Percentiles rank a stretch among this genome's conserved stretches.
Evolutionary conservation across 495 filamentous ascomycete species (phyloP).

Genomic region (Trichocladium antarcticum): DNA sequence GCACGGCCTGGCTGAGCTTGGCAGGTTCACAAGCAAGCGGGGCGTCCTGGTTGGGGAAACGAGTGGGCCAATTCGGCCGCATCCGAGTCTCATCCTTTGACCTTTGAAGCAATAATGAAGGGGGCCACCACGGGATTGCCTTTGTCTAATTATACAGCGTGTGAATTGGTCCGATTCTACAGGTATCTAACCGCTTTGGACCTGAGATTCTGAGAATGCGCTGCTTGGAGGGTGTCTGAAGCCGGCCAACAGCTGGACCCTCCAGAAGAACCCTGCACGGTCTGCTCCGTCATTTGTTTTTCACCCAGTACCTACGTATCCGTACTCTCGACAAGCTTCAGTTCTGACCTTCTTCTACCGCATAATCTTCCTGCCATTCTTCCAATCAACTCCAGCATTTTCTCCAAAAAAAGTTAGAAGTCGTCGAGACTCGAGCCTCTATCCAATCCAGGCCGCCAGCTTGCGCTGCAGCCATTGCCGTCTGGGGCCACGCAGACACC

Average conservation of each 20-base stretch:
- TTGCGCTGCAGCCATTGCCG: neutral
- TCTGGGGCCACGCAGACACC: slow-evolving; percentile 6
- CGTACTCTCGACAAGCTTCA: neutral
- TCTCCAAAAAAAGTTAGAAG: neutral
- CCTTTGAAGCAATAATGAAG: no score
- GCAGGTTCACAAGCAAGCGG: neutral
- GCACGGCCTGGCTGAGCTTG: neutral
- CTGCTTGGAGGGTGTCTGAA: neutral
- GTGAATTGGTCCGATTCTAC: neutral
- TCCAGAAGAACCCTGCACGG: neutral
- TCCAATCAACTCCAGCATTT: no score
- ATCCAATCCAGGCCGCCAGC: neutral
- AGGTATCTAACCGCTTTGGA: neutral
- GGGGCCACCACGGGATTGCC: no score
- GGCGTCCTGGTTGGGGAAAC: neutral
- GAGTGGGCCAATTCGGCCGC: neutral
- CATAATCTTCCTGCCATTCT: no score
- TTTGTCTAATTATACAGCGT: neutral
- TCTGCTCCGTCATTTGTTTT: no score
- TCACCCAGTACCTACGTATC: no score
- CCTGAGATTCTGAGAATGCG: neutral
- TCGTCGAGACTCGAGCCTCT: no score
- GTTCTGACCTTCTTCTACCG: no score
- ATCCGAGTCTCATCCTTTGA: neutral
- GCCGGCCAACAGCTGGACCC: neutral